Conservation (phyloP, 1,284 basidiomycete species). For the Calocybe gambosa region DNA sequence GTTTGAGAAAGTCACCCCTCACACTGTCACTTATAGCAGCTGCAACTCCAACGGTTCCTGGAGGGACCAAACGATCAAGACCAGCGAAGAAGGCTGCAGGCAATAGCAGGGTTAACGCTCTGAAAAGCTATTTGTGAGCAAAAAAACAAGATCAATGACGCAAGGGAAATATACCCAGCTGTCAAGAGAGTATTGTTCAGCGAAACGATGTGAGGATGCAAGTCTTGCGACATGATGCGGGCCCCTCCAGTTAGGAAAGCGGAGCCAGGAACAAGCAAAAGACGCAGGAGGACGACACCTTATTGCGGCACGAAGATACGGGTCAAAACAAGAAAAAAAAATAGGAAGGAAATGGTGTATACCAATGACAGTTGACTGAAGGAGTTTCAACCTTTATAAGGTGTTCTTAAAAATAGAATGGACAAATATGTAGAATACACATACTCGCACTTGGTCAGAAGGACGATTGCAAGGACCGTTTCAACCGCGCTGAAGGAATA, state of each 20-base stretch:
- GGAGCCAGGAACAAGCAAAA: constrained; percentile 54
- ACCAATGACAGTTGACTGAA: constrained; percentile 59
- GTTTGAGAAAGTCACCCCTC: constrained; percentile 41
- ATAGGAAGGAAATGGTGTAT: constrained; percentile 7
- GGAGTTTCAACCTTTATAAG: constrained; percentile 37
- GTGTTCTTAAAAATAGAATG: background rate
- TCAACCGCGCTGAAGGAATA: constrained; percentile 40
- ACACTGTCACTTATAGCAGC: constrained; percentile 34
- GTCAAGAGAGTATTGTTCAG: constrained; percentile 61
- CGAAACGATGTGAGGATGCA: constrained; percentile 43
- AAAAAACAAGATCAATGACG: constrained; percentile 1
- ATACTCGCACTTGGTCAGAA: constrained; percentile 60
- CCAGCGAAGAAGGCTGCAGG: constrained; percentile 62
- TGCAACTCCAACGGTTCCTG: constrained; percentile 15
- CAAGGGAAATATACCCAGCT: constrained; percentile 43
- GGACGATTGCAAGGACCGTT: constrained; percentile 59
- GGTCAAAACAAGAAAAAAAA: background rate
- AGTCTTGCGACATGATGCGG: constrained; percentile 37
- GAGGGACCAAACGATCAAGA: constrained; percentile 33
- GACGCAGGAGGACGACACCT: constrained; percentile 57
- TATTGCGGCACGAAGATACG: background rate
- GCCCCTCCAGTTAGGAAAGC: constrained; percentile 56
- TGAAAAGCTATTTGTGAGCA: constrained; percentile 19
- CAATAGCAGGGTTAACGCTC: constrained; percentile 53
- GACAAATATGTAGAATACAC: constrained; percentile 20